Conservation (phyloP, 2,329 filamentous ascomycete genomes). For the Lecanicillium sp. region DNA sequence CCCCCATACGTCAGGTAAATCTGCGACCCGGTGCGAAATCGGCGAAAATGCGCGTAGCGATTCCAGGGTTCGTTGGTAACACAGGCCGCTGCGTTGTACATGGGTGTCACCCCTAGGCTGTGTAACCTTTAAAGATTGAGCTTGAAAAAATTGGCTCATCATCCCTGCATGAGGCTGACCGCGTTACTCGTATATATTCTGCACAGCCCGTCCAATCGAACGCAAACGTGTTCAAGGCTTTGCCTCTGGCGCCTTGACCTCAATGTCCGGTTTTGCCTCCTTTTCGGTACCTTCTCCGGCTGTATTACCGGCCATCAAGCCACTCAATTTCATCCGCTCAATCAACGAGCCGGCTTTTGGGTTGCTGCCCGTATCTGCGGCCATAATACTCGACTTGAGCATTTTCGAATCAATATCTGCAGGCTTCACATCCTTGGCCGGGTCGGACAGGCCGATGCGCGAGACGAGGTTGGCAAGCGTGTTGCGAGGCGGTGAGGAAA, state of each 20-base stretch:
- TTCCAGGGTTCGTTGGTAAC: no score
- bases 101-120: no score
- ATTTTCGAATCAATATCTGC: not conserved
- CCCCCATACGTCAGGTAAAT: no score
- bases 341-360: not conserved
- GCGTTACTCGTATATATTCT: no score
- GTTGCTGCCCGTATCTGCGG: not conserved
- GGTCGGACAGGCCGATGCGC: constrained; percentile 6
- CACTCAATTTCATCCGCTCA: not conserved
- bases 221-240: no score
- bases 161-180: not conserved
- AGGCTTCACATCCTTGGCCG: not conserved
- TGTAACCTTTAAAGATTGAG: no score
- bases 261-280: no score
- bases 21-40: no score
- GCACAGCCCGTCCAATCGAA: not conserved
- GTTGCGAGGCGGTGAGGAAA: constrained; percentile 10
- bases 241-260: no score
- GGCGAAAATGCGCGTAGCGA: no score
- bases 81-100: no score
- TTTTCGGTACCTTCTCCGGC: no score
- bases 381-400: not conserved
- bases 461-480: constrained; percentile 13
- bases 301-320: not conserved
- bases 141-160: not conserved